phyloP scores from a whole-genome alignment of 164 flowering plant species.

The Stephania japonica region DNA sequence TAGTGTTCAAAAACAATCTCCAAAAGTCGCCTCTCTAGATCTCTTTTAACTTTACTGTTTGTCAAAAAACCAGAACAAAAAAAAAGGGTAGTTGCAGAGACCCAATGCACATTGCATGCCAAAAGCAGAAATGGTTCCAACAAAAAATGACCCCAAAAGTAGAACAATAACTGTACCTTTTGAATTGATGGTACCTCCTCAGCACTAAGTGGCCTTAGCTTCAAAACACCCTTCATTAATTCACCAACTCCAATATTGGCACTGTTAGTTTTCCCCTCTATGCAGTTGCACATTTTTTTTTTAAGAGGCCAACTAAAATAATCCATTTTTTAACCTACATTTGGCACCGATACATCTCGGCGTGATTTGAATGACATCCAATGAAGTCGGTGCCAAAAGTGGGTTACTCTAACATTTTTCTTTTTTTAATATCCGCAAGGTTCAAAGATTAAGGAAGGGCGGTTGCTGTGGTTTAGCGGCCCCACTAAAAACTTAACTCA shows the following conservation, averaged over 20 bases:
- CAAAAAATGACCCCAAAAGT: slow-evolving; percentile 1
- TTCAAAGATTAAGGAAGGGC: no score
- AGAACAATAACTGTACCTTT: not conserved
- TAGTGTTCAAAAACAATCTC: not conserved
- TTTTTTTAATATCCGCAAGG: no score
- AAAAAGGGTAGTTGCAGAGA: not conserved
- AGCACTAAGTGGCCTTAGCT: not conserved
- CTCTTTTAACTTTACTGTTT: not conserved
- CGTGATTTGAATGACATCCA: no score
- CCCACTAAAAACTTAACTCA: no score
- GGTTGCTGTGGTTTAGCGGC: no score
- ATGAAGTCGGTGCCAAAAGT: no score
- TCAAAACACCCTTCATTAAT: not conserved
- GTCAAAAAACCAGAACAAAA: no score
- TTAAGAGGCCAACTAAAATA: no score
- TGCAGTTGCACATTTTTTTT: not conserved
- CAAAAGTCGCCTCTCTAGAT: not conserved
- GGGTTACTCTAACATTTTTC: no score
- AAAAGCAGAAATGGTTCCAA: not conserved
- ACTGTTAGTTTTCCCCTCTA: not conserved
- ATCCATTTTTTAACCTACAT: no score
- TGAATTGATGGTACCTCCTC: not conserved
- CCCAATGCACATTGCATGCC: not conserved
- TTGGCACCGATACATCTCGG: no score
- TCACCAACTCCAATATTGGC: not conserved